Evolutionary conservation across 2,329 filamentous ascomycete genomes (phyloP), one percentile per base, ranked within the genome.

Genomic region (Claviceps sp.): DNA sequence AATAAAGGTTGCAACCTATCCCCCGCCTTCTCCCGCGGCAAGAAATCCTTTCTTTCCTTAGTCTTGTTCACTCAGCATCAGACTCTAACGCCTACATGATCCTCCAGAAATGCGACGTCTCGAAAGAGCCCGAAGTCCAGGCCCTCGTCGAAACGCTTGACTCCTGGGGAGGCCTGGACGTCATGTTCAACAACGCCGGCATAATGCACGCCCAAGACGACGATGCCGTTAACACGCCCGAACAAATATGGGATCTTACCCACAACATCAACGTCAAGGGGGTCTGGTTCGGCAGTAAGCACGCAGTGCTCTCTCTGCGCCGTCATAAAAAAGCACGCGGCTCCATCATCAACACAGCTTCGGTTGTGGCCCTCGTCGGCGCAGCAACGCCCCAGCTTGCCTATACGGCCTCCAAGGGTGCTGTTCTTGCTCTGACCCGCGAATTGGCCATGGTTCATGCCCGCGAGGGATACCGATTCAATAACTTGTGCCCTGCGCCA

Each of bases 101-200:
- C 22, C 44, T 9, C 44, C 48, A 65, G 63, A 66, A 65, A 63
- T 69, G 81, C 69, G 89, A 96, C 64, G 90, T 96, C 51, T 89
- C 87, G 66, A 90, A 89, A 63, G 90, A 96, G 67, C 69, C 77
- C 55, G 79, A 93, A 52, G 82, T 96, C 36, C 72, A 89, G 62
- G 80, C 82, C 52, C 81, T 86, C 65, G 75, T 95, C 50, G 84
- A 87, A 59, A 71, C 78, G 9, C 72, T 91, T 53, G 90, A 96
- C 68, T 65, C 79, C 53, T 94, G 87, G 86, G 90, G 90, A 63
- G 90, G 90, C 45, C 70, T 93, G 3, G 90, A 96, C 66, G 75
- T 95, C 64, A 87, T 95, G 62, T 96, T 95, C 82, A 96, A 96
- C 81, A 96, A 96, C 67, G 90, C 90, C 24, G 90, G 90, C 52